Evolutionary conservation across 1,139 yeast genomes (phyloP), one percentile per base, ranked within the genome.

Genomic region (Blastobotrys elegans): DNA sequence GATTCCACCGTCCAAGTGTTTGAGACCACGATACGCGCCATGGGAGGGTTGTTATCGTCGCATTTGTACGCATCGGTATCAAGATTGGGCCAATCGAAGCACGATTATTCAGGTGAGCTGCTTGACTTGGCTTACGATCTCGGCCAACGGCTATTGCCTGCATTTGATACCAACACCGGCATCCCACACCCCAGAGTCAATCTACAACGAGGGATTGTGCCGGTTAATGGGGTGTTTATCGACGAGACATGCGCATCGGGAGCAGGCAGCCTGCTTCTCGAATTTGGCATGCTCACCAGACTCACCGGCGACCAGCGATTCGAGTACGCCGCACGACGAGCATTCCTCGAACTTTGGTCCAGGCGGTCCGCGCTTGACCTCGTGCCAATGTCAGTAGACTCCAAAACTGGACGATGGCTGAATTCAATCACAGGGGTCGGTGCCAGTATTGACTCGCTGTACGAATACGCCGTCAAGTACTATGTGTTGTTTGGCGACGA

Each of bases 361-460:
- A 70, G 80, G 7, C 70, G 90, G 51, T 77, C 86, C 55, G 60
- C 65, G 1, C 61, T 85, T 11, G 80, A 85, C 56, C 68, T 90
- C 24, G 62, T 90, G 8, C 95, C 96, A 1, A 84, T 85, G 87
- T 75, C 92, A 0, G 69, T 89, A 8, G 82, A 84, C 54, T 84
- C 92, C 0, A 57, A 70, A 1, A 66, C 76, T 0, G 79, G 77
- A 29, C 61, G 64, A 31, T 82, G 89, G 80, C 68, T 71, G 35
- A 84, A 84, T 48, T 65, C 76, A 0, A 68, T 81, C 37, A 77
- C 92, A 0, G 96, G 97, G 0, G 74, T 86, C 8, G 97, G 97
- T 0, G 97, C 97, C 0, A 84, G 95, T 2, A 78, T 87, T n/a
- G 97, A 90, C 66, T 88, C 96, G 0, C 87, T 86, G 59, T 90